Evolutionary conservation across 148 eudicot genomes (phyloP).

Genomic region (Persicaria tinctoria): DNA sequence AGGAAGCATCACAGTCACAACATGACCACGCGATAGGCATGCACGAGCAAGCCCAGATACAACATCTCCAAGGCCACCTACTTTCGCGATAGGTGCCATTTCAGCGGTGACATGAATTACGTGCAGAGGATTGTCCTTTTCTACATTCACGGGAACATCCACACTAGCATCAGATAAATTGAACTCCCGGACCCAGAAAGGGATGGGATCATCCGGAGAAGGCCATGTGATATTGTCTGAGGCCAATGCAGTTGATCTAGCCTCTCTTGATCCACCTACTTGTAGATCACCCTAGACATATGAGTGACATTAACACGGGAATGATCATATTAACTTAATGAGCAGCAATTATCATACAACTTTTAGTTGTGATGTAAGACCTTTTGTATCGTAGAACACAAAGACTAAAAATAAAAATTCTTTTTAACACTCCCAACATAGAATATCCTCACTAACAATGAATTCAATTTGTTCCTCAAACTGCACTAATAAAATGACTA

Average conservation of each 20-base stretch:
- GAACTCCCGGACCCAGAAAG: conserved; percentile 56
- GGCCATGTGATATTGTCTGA: conserved; percentile 48
- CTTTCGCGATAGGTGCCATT: conserved; percentile 90
- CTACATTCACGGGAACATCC: conserved; percentile 20
- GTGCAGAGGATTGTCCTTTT: conserved; percentile 54
- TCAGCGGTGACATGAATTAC: conserved; percentile 79
- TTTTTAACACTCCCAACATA: too few species aligned
- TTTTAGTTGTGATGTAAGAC: not conserved
- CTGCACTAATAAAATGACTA: too few species aligned
- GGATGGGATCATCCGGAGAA: conserved; percentile 59
- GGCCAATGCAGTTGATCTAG: conserved; percentile 21
- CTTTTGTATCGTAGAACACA: not conserved
- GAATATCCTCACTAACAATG: too few species aligned
- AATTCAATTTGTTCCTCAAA: too few species aligned
- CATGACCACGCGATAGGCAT: conserved; percentile 72
- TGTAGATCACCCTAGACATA: conserved; percentile 17
- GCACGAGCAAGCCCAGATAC: conserved; percentile 92
- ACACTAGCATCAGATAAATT: conserved; percentile 30
- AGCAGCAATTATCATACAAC: not conserved
- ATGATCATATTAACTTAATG: not conserved
- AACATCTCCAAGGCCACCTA: conserved; percentile 91
- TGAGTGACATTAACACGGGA: not conserved
- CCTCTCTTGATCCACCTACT: conserved; percentile 24
- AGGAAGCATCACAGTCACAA: conserved; percentile 72
- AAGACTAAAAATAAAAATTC: not conserved